phyloP scores from a whole-genome alignment of 2,329 filamentous ascomycete species.

The Stachybotrys elegans region DNA sequence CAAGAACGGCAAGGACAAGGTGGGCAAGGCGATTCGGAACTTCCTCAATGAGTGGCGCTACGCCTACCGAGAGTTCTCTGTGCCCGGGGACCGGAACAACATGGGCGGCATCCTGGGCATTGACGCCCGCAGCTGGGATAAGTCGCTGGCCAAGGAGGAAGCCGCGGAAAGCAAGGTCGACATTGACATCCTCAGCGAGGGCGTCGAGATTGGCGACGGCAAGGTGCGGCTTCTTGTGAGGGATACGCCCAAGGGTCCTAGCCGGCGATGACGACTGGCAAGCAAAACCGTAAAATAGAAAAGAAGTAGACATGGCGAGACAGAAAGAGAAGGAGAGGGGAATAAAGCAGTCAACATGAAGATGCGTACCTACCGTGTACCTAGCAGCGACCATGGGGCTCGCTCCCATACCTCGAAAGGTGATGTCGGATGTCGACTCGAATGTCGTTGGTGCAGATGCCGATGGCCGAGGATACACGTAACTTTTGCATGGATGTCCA shows the following conservation, averaged over 20 bases:
- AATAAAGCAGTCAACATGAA: too few relatives aligned
- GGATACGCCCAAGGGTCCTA: constrained; percentile 54
- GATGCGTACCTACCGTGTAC: too few relatives aligned
- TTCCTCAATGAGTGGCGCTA: constrained; percentile 97
- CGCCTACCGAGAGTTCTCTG: constrained; percentile 91
- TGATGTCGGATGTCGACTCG: too few relatives aligned
- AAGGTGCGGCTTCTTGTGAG: constrained; percentile 62
- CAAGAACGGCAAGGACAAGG: constrained; percentile 98
- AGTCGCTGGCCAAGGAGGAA: constrained; percentile 47
- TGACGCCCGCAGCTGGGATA: constrained; percentile 64
- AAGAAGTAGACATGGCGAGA: neutral
- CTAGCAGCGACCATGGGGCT: too few relatives aligned
- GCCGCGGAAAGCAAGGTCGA: constrained; percentile 37
- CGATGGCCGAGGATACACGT: too few relatives aligned
- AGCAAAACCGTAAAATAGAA: constrained; percentile 20
- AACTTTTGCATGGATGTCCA: too few relatives aligned
- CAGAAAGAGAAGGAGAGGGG: too few relatives aligned
- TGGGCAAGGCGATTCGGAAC: constrained; percentile 84
- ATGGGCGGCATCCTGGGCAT: constrained; percentile 73
- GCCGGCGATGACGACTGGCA: constrained; percentile 33
- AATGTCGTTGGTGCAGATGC: too few relatives aligned
- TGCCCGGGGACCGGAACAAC: constrained; percentile 82
- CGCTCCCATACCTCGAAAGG: too few relatives aligned
- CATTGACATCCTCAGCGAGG: constrained; percentile 57
- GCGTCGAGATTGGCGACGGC: constrained; percentile 63